These are phyloP conservation scores for Diplogelasinospora grovesii DNA, from an alignment of 495 filamentous ascomycete genomes.

Conservation along the genomic window DNA sequence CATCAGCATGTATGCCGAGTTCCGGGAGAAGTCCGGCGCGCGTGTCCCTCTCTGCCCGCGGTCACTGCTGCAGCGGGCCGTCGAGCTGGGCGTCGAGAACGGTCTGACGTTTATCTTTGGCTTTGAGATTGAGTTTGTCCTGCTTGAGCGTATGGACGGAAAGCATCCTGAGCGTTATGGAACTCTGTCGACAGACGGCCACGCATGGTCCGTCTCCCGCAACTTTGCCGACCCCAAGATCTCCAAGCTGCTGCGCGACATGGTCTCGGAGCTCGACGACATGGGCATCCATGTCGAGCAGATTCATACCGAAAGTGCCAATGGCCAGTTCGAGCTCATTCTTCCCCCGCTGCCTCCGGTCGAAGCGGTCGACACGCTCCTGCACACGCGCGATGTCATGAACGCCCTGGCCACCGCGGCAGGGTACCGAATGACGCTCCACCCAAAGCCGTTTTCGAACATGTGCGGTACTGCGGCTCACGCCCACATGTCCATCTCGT, in stretches of 20 bases:
- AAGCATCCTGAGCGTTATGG: constrained; percentile 21
- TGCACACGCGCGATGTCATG: constrained; percentile 67
- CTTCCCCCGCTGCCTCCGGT: constrained; percentile 59
- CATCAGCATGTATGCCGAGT: constrained; percentile 56
- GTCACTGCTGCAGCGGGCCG: constrained; percentile 44
- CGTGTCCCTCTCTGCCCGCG: constrained; percentile 51
- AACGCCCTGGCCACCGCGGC: constrained; percentile 49
- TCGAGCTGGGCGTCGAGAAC: constrained; percentile 42
- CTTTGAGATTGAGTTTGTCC: constrained; percentile 79
- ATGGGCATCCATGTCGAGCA: constrained; percentile 64
- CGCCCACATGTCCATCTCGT: constrained; percentile 58
- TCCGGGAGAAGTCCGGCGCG: constrained; percentile 44
- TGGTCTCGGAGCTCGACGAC: constrained; percentile 47
- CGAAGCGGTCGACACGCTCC: constrained; percentile 62
- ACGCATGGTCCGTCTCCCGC: constrained; percentile 58
- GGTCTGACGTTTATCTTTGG: constrained; percentile 54
- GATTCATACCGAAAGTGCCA: constrained; percentile 69
- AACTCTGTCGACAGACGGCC: constrained; percentile 34
- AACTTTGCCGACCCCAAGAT: constrained; percentile 47
- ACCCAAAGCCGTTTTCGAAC: constrained; percentile 60
- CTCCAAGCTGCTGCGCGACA: constrained; percentile 57
- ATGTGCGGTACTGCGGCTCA: constrained; percentile 61
- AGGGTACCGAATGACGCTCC: constrained; percentile 64
- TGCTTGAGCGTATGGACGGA: constrained; percentile 43
- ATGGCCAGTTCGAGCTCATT: constrained; percentile 78